Percentiles rank a stretch among this genome's conserved stretches.
phyloP scores from a whole-genome alignment of 2,329 filamentous ascomycete species.

The Cladosporium halotolerans region DNA sequence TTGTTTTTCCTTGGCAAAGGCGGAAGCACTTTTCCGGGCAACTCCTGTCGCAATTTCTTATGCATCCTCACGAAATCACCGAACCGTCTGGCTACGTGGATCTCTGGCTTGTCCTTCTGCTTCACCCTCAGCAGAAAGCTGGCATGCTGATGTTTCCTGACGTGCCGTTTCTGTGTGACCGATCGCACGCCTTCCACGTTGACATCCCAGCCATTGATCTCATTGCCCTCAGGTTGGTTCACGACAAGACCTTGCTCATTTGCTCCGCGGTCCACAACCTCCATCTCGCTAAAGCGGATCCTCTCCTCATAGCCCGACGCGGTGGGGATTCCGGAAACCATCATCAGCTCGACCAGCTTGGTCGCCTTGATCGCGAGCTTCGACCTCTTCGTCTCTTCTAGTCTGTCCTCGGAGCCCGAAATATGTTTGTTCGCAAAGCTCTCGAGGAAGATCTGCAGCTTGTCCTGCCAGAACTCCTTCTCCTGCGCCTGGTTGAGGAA shows the following conservation, averaged over 20 bases:
- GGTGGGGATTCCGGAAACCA: conserved; percentile 94
- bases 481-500: conserved; percentile 94
- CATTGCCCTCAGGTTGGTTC: conserved; percentile 83
- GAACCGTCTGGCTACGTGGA: conserved; percentile 78
- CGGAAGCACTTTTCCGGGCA: conserved; percentile 84
- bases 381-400: conserved; percentile 90
- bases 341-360: conserved; percentile 97
- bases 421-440: conserved; percentile 97
- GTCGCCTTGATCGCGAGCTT: conserved; percentile 90
- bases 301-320: conserved; percentile 96
- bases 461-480: conserved; percentile 99
- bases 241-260: conserved; percentile 85
- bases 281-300: conserved; percentile 92
- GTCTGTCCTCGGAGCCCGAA: conserved; percentile 88
- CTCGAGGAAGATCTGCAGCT: conserved; percentile 90
- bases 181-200: conserved; percentile 88
- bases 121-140: conserved; percentile 89
- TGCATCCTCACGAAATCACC: conserved; percentile 79
- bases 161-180: conserved; percentile 73
- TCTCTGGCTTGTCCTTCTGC: conserved; percentile 65
- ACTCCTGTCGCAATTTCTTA: conserved; percentile 70
- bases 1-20: conserved; percentile 90
- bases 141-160: conserved; percentile 86
- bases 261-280: conserved; percentile 88
- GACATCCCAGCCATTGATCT: conserved; percentile 93